These are phyloP conservation scores for Candolleomyces aberdarensis DNA, from an alignment of 768 basidiomycete species.

Conservation along the genomic window DNA sequence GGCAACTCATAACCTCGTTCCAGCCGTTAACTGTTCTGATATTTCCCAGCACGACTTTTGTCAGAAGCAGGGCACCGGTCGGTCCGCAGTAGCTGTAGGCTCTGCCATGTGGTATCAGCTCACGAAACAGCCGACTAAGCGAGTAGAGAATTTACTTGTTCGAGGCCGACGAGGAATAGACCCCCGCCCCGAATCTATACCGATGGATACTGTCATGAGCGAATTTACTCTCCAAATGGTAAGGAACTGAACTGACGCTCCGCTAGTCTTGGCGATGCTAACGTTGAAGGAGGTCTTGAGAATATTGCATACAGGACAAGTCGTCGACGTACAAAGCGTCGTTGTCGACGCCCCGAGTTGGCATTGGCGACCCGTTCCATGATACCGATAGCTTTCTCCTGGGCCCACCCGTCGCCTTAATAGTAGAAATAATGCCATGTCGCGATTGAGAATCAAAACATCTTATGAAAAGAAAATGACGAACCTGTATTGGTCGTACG, in stretches of 20 bases:
- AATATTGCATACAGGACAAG: slow-evolving; percentile 25
- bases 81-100: slow-evolving; percentile 19
- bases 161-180: slow-evolving; percentile 26
- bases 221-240: background rate
- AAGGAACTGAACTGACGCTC: background rate
- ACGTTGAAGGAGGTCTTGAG: slow-evolving; percentile 31
- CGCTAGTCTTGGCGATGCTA: background rate
- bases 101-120: slow-evolving; percentile 7
- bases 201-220: background rate
- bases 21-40: slow-evolving; percentile 16
- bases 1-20: slow-evolving; percentile 21
- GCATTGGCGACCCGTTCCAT: slow-evolving; percentile 26
- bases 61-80: slow-evolving; percentile 21
- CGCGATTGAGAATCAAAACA: background rate
- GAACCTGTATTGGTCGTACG: slow-evolving; percentile 14
- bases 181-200: slow-evolving; percentile 25
- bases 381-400: slow-evolving; percentile 29
- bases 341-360: slow-evolving; percentile 22
- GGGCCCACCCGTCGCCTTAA: slow-evolving; percentile 18
- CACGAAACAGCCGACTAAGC: background rate
- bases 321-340: slow-evolving; percentile 18
- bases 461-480: background rate
- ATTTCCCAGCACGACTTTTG: slow-evolving; percentile 28
- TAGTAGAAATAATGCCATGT: background rate
- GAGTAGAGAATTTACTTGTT: slow-evolving; percentile 21